Evolutionary conservation across 2,329 filamentous ascomycete genomes (phyloP), one percentile per base, ranked within the genome.

Genomic region (Aspergillus awamori): DNA sequence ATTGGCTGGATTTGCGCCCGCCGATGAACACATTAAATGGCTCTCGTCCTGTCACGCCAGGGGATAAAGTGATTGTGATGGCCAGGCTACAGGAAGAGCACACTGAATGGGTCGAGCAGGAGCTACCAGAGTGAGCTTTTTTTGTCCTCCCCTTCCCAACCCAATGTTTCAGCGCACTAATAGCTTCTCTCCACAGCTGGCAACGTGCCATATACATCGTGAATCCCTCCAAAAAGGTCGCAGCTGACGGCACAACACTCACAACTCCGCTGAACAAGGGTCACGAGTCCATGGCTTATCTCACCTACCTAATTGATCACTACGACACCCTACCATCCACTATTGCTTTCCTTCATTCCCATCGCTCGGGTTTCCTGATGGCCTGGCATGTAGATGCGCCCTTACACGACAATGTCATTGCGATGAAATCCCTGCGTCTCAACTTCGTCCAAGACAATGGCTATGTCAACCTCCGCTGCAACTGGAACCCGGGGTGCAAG

Each of bases 391-490:
- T 86, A 66, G 84, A 86, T 64, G 80, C 82, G 56, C 81, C 81
- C 6, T 76, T 84, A 55, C 82, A 85, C 75, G 83, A 86, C 68
- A 82, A 81, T n/a, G 79, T 86, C 17, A 75, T 78, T 2, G 77
- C 81, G 2, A 80, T 87, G 59, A 80, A 77, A 53, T 75, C 74
- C 41, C 78, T 87, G 15, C 80, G 79, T 26, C 70, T 84, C 22
- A 72, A 81, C 20, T 80, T 84, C 59, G 78, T 88, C n/a, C 79
- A 80, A 52, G 72, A 78, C 56, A 76, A 80, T 54, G 86, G 86
- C 49, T 88, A 87, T 69, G 81, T 83, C 64, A 88, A 88, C 67
- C 78, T 88, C 54, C 83, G 86, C 55, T 88, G 86, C 70, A 82
- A 82, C 64, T 84, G 81, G 83, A 77, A 81, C 45, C 82, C 85